Evolutionary conservation across 2,329 filamentous ascomycete species (phyloP).

Genomic region (Plectosphaerella sp.): DNA sequence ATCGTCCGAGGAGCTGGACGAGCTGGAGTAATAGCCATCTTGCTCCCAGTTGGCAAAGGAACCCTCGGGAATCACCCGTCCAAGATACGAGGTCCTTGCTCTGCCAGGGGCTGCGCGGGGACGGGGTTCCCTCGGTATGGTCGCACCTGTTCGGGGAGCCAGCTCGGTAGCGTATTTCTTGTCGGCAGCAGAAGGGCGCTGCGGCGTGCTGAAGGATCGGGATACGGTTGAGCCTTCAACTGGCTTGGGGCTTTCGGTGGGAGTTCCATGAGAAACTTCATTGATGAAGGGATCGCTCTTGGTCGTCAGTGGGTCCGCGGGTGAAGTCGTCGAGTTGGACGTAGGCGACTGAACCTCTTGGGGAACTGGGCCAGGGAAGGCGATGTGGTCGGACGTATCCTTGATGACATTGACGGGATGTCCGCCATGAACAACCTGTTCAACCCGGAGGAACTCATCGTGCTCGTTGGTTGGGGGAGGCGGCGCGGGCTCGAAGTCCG

Average conservation of each 20-base stretch:
- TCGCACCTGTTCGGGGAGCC: conserved; percentile 1
- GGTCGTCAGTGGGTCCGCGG: too few relatives aligned
- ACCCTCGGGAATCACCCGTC: conserved; percentile 17
- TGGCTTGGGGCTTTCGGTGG: not conserved
- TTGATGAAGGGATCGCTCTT: too few relatives aligned
- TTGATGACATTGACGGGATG: conserved; percentile 22
- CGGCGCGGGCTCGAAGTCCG: not conserved
- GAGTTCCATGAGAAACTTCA: too few relatives aligned
- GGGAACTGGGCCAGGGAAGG: conserved; percentile 26
- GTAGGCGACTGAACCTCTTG: conserved; percentile 17
- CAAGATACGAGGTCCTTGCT: conserved; percentile 22
- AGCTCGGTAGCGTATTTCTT: conserved; percentile 17
- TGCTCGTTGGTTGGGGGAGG: conserved; percentile 1
- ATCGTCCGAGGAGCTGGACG: conserved; percentile 20
- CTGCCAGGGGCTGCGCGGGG: conserved; percentile 14
- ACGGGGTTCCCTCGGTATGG: conserved; percentile 7
- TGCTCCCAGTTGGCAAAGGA: conserved; percentile 11
- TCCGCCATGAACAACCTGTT: conserved; percentile 18
- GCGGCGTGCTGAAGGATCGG: not conserved
- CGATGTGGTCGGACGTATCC: conserved; percentile 22
- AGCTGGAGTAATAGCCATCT: conserved; percentile 1
- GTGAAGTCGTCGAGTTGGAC: not conserved
- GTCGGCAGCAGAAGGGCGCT: conserved; percentile 12
- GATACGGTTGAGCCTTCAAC: not conserved
- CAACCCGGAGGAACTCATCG: conserved; percentile 16